Evolutionary conservation across 192 early-diverging fungal genomes (phyloP), one percentile per base, ranked within the genome.

Genomic region (Coemansia sp.): DNA sequence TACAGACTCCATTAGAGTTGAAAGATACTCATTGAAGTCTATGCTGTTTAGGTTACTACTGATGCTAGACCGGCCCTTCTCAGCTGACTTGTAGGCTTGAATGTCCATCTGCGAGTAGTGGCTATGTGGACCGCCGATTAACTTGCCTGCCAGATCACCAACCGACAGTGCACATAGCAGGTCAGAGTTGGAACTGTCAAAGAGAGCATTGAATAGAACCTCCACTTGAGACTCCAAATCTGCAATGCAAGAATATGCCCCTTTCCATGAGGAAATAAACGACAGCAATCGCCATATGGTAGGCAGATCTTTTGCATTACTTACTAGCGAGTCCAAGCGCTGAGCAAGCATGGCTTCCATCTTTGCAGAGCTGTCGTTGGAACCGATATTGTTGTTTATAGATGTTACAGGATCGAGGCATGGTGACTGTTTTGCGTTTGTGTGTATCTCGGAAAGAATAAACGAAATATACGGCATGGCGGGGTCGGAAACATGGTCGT

Each of bases 251-350:
- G 67, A 11, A 41, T 77, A 77, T 8, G 64, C 59, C 8, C 52
- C 68, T 3, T 57, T 62, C 80, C 80, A 83, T 45, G 65, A 63
- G 6, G 65, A 58, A 16, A 74, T 65, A 69, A 77, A 83, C 32
- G 66, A 13, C 45, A 83, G 69, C n/a, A 74, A 68, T 23, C 67
- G 71, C 75, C 80, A 83, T 9, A 71, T 53, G 16, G 68, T 61
- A 18, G 67, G 68, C 4, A 64, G 60, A 6, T 39, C 52, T 19
- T 54, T 49, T 13, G 52, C 13, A n/a, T 83, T 68, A 1, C 68
- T 56, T 7, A 69, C 65, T 59, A 81, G 70, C 4, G 79, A 43
- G 10, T 68, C 38, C 26, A 81, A 62, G 19, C 71, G 53, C 53
- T 76, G 74, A n/a, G 66, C 63, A 52, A 81, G 72, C 1, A n/a